Conservation (phyloP, 352 stramenopile species). For the Globisporangium lucens region DNA sequence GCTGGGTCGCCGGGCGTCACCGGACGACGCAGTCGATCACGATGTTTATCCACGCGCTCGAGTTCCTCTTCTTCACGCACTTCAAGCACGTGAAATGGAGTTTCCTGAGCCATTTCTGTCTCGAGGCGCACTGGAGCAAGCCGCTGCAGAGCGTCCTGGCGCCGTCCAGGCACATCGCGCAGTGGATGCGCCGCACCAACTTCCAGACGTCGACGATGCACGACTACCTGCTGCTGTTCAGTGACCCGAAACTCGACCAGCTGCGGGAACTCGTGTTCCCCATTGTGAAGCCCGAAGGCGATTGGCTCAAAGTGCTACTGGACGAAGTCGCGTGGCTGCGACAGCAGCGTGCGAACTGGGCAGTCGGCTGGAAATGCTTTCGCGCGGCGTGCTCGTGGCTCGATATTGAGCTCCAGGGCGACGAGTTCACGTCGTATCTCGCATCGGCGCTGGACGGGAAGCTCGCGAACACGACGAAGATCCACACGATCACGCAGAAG, state of each 20-base stretch:
- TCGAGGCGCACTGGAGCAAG: constrained; percentile 24
- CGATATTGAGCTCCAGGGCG: constrained; percentile 34
- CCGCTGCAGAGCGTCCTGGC: constrained; percentile 19
- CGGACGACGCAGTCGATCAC: constrained; percentile 62
- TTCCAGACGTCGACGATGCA: constrained; percentile 16
- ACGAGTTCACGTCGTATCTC: constrained; percentile 34
- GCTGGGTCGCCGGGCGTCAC: constrained; percentile 42
- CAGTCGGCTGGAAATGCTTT: constrained; percentile 68
- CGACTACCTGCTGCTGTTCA: constrained; percentile 35
- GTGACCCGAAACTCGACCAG: constrained; percentile 23
- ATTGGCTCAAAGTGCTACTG: constrained; percentile 36
- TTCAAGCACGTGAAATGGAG: constrained; percentile 54
- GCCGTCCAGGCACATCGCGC: constrained; percentile 15
- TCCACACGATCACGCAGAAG: constrained; percentile 31
- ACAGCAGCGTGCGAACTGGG: constrained; percentile 33
- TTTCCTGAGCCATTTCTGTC: constrained; percentile 50
- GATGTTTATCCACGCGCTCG: constrained; percentile 55
- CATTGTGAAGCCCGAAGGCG: background rate
- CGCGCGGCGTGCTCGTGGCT: constrained; percentile 54
- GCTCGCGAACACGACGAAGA: constrained; percentile 29
- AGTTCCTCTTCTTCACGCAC: constrained; percentile 62
- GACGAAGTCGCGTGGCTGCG: constrained; percentile 28
- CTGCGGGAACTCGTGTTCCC: constrained; percentile 12
- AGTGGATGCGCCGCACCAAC: constrained; percentile 20
- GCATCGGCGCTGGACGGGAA: constrained; percentile 60